Base-by-base conservation (phyloP, 2,329 filamentous ascomycete genomes). In the Zarea fungicola region DNA sequence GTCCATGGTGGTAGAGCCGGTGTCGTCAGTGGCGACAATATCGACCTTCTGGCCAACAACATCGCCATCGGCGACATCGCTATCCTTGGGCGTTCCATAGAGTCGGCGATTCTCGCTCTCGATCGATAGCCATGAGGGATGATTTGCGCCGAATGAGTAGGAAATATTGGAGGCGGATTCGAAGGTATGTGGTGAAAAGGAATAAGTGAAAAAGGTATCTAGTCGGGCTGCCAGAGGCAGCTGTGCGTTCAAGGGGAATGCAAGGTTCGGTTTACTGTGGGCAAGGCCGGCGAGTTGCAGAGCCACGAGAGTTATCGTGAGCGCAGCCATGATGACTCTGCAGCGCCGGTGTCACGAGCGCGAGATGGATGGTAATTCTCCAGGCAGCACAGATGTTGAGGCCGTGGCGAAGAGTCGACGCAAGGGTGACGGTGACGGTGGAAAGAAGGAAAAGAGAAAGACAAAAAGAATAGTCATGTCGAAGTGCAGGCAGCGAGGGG, bases 221-320 rank as follows among this genome's bases (percentile, higher is more conserved):
- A 87, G 73, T 55, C 86, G 78, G 18, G 88, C 89, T 46, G 91
- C 84, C 4, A 85, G 84, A 26, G 89, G 89, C 1, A 95, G 77
- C 65, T 96, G 90, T 3, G 87, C 83, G 66, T 93, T 95, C 65
- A 95, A 75, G 1, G 89, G 89, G 57, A 91, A 92, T 40, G 73
- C 69, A 41, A 74, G 60, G 21, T 64, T 59, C 10, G 78, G 78
- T 16, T 65, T 60, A 45, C 69, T 64, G 31, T 51, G 55, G n/a
- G 62, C 50, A n/a, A 52, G 32, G 39, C 44, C 23, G 39, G 40
- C 50, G 21, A 48, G 34, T 40, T 59, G 51, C 40, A 68, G 53
- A 52, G 58, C 45, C 52, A 56, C 51, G 58, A 60, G 44, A 52
- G 54, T 48, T 48, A 56, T 57, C 48, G 58, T 48, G 47, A 61